Base-by-base conservation (phyloP, 2,329 filamentous ascomycete species). In the Stylonectria norvegica region DNA sequence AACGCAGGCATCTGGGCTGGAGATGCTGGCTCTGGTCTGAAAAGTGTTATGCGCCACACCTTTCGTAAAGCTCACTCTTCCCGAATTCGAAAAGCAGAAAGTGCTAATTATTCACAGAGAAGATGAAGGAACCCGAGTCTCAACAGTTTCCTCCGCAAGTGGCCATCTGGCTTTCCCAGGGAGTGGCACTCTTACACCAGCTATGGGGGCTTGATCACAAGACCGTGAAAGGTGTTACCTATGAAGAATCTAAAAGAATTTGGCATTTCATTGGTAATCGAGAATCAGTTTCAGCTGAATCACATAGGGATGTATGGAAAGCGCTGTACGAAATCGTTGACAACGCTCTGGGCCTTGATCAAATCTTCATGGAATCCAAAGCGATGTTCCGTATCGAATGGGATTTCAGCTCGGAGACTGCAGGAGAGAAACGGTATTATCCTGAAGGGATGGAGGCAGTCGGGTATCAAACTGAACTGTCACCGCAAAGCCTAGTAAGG, bases 131-230 rank as follows among this genome's bases (percentile, higher is more conserved):
- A 0, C 1, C 1, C 4, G 27, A 3, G 3, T 1, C 10, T 4
- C 1, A 10, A 1, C 0, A 3, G 1, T 35, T 17, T n/a, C n/a
- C 31, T 17, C 36, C 33, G 8, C n/a, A 41, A 7, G 10, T 18
- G 9, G 30, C 34, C 0, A 15, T 11, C n/a, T 54, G 50, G 48
- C 2, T 40, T 5, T 15, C 36, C 3, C 47, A 49, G 29, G 49
- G 47, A 1, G 36, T 44, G 1, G 3, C 0, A 0, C 20, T 49
- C 7, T 12, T 45, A 0, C 0, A 5, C 0, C 14, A 39, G 0
- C 5, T 50, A 3, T 47, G 35, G 31, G 25, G n/a, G 1, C 2
- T 2, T 0, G 17, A 48, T 3, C 2, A 5, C 0, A 2, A 2
- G 4, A 2, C 1, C 0, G 0, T 33, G 3, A 12, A 1, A 12